Evolutionary conservation across 257 asterid genomes (phyloP), one percentile per base, ranked within the genome.

Genomic region (Solanum habrochaites): DNA sequence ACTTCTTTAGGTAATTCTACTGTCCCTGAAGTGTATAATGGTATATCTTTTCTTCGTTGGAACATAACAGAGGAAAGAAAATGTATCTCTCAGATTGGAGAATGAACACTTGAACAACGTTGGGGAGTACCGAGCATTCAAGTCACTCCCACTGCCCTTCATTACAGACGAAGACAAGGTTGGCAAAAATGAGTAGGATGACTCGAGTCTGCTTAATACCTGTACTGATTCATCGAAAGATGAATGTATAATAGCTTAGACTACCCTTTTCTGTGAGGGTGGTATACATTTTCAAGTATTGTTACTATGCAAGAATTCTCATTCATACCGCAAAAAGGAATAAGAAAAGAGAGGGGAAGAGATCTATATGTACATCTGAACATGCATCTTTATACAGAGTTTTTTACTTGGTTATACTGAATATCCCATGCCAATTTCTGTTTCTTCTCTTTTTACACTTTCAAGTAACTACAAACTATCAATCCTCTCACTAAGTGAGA

Each of bases 21-120:
- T 47, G 67, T 27, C 66, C 42, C 64, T 27, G 83, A 40, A 29
- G 25, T 43, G 12, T 43, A 2, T 3, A 40, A 75, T 3, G 37
- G 20, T 42, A 14, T 88, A 77, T 18, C 21, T 32, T 83, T 21
- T 64, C n/a, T 29, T 32, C 13, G 5, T 40, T 23, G 29, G 4
- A 23, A 62, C 12, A 69, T 15, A 11, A 39, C 23, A 66, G 39
- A 47, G 45, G 29, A 49, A 20, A 2, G 64, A 43, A 32, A 29
- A 86, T 42, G 66, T 4, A n/a, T 49, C 27, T 67, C 75, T 84
- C 92, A 93, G 96, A 91, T 88, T 94, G 88, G 98, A 94, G 90
- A 94, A 94, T 62, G 98, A 94, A 73, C 98, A 94, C 87, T 91
- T 94, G 5, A 94, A 94, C 91, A 94, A 94, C 85, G 96, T 93